Conservation (phyloP, 2,329 filamentous ascomycete species). For the Plenodomus lindquistii region DNA sequence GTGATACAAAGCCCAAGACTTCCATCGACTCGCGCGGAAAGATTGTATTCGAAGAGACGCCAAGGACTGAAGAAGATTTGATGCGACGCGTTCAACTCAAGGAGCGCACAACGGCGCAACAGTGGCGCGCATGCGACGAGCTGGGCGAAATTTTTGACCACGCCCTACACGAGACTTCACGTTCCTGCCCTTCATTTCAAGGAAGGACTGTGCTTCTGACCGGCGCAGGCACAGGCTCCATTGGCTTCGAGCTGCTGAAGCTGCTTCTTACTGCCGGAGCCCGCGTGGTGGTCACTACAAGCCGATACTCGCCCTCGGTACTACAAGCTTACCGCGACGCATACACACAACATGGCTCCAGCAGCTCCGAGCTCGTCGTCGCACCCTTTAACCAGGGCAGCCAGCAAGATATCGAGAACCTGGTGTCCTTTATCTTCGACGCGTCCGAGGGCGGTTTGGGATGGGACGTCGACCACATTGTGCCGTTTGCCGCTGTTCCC, state of each 20-base stretch:
- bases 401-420: slow-evolving; percentile 51
- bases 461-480: slow-evolving; percentile 68
- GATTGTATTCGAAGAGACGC: background rate
- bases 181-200: slow-evolving; percentile 22
- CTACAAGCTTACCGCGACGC: slow-evolving; percentile 56
- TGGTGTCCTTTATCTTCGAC: slow-evolving; percentile 48
- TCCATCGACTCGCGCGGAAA: background rate
- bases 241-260: slow-evolving; percentile 40
- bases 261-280: slow-evolving; percentile 43
- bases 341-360: slow-evolving; percentile 39
- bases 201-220: slow-evolving; percentile 43
- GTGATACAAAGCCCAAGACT: too few species aligned
- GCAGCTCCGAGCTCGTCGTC: slow-evolving; percentile 42
- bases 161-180: too few species aligned
- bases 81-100: too few species aligned
- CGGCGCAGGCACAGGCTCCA: slow-evolving; percentile 44
- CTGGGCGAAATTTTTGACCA: too few species aligned
- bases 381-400: slow-evolving; percentile 50
- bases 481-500: slow-evolving; percentile 51
- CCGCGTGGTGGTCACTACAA: slow-evolving; percentile 47
- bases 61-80: too few species aligned
- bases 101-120: too few species aligned
- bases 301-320: slow-evolving; percentile 27
- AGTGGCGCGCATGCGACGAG: too few species aligned
- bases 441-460: slow-evolving; percentile 53